Base-by-base conservation (phyloP, 805 yeast species). In the Metschnikowia colocasiae region DNA sequence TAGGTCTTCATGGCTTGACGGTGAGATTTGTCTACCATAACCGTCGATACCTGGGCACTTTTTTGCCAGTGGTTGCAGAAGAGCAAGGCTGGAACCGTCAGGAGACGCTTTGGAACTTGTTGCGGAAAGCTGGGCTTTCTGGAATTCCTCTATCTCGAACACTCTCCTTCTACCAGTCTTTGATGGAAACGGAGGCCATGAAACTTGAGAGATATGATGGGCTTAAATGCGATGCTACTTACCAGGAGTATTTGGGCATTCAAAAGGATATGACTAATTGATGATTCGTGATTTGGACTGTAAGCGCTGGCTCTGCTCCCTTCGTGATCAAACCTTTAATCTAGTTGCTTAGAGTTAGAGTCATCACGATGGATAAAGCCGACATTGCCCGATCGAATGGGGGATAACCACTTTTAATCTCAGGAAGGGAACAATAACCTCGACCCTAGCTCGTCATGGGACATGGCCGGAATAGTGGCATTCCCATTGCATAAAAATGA, bases 31-130 rank as follows among this genome's bases (percentile, higher is more conserved):
- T 59, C 9, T 57, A 67, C 18, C 55, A 60, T 6, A 74, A 76
- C 1, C 59, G 66, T 3, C 49, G 60, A 0, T 74, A 71, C 46
- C 78, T 84, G 42, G 89, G 97, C 0, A 94, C 98, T 0, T 94
- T 89, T 56, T 67, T 94, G 34, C 99, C 99, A 0, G 86, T 82
- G 35, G 98, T 94, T 1, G 95, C 97, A 19, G 74, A 69, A 4
- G 98, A 92, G 55, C 95, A 91, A 56, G 81, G 79, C 1, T 89
- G 97, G 96, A 77, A 76, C 54, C 78, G 85, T 57, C 67, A 69
- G 15, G 83, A 86, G 20, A 92, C 98, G 0, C 64, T 92, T 47
- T 71, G 71, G 50, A 77, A 87, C 54, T 72, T 95, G 32, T 79
- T 92, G 2, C 68, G 74, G 19, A 94, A 94, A 62, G 90, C 95